A percentile compares a stretch with the other conserved stretches of the same genome.
Evolutionary conservation across 2,329 filamentous ascomycete species (phyloP).

Genomic region (Lasiodiplodia sp.): DNA sequence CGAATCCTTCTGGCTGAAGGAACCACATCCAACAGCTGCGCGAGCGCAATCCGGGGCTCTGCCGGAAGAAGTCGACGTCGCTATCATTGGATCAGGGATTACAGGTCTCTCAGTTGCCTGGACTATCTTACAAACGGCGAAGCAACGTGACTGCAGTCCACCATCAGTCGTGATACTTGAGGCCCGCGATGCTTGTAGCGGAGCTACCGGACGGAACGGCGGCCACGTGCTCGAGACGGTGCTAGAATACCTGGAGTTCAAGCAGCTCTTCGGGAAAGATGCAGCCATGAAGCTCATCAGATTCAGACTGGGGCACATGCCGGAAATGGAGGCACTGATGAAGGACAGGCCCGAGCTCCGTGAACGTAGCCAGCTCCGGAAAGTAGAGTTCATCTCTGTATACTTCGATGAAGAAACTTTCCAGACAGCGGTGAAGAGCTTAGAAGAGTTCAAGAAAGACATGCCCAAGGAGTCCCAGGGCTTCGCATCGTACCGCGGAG

Average conservation of each 20-base stretch:
- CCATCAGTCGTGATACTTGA: constrained; percentile 50
- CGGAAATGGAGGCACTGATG: not conserved
- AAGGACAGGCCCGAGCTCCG: not conserved
- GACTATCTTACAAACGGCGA: not conserved
- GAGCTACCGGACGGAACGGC: constrained; percentile 44
- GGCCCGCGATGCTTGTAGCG: constrained; percentile 38
- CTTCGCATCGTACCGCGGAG: not conserved
- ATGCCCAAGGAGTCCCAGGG: not conserved
- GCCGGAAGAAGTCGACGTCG: constrained; percentile 54
- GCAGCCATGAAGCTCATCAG: not conserved
- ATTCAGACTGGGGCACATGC: not conserved
- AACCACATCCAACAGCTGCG: not conserved
- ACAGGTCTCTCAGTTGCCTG: not conserved
- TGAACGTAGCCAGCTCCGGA: not conserved
- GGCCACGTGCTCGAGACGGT: constrained; percentile 33
- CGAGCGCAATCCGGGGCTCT: not conserved
- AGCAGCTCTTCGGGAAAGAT: not conserved
- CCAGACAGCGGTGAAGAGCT: not conserved
- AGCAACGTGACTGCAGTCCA: not conserved
- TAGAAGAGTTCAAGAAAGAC: constrained; percentile 4
- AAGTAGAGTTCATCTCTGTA: not conserved
- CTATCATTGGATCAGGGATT: constrained; percentile 54
- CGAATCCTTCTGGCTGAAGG: not conserved
- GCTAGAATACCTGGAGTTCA: not conserved
- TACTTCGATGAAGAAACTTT: constrained; percentile 3